A percentile compares a stretch with the other conserved stretches of the same genome.
Conservation (phyloP, 208 protist genomes). For the Plasmodiophora brassicae region DNA sequence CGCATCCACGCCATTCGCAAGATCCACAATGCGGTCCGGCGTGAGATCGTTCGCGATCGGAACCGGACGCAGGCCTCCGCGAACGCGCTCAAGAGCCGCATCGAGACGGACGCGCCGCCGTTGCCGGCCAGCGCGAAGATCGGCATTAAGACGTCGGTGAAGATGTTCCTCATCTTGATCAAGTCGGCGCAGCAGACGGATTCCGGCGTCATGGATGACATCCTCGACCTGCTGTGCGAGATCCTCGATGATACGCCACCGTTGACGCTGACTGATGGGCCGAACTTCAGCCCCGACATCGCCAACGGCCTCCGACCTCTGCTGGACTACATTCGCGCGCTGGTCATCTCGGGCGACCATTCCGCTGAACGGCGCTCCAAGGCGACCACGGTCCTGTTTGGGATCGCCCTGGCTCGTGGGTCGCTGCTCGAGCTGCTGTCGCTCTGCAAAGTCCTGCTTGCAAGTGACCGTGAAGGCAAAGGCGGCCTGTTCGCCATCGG, state of each 20-base stretch:
- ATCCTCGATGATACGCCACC: slow-evolving; percentile 14
- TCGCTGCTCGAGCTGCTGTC: neutral
- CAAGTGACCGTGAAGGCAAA: neutral
- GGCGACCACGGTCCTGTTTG: slow-evolving; percentile 6
- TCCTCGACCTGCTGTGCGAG: slow-evolving; percentile 2
- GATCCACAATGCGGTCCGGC: neutral
- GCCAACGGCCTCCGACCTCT: neutral
- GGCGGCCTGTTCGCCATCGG: neutral
- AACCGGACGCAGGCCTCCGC: slow-evolving; percentile 10
- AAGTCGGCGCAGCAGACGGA: slow-evolving; percentile 12
- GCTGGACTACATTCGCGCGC: neutral
- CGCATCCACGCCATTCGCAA: slow-evolving; percentile 16
- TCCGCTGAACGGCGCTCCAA: neutral
- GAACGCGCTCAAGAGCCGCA: neutral
- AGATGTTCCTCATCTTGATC: slow-evolving; percentile 31
- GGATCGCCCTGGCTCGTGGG: neutral
- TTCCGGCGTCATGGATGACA: neutral
- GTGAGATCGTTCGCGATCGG: slow-evolving; percentile 13
- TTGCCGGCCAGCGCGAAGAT: slow-evolving; percentile 17
- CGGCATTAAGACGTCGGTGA: slow-evolving; percentile 1
- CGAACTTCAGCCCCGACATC: slow-evolving; percentile 1
- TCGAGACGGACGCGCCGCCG: neutral
- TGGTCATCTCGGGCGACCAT: neutral
- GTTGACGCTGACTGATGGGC: neutral
- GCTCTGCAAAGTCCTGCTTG: neutral